Evolutionary conservation across 2,329 filamentous ascomycete genomes (phyloP), one percentile per base, ranked within the genome.

Genomic region (Hypoxylon sp.): DNA sequence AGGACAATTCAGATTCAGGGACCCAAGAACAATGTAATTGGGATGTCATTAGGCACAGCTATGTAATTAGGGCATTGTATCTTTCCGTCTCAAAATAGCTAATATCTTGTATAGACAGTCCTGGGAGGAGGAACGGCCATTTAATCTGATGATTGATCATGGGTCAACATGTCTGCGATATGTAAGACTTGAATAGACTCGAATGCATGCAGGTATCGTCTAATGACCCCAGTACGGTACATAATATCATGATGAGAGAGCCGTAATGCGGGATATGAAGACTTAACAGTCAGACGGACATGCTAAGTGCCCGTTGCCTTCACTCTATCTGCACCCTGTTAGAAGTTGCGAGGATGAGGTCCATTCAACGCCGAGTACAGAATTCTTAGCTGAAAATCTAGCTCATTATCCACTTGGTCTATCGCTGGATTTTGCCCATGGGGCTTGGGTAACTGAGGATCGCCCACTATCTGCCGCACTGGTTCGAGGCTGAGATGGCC

Each of bases 401-500:
- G 9, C 46, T 50, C 9, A 19, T 33, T 65, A 77, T 48, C 75
- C 74, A 53, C 74, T 75, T 17, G 75, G 74, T 19, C 74, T 71
- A 35, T 78, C 74, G 22, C 75, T 76, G 17, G 75, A 73, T 59
- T 57, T 74, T 35, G 73, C 29, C 75, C 75, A 78, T 35, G 76
- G 75, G 6, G 75, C 75, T 57, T 70, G 63, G 24, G 69, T 69
- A n/a, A 50, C 46, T 22, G 52, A 47, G 24, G 69, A 66, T 19
- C 69, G 67, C 29, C 29, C 29, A 24, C 62, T 63, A 39, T 64
- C 63, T 52, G 66, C 58, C 11, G 63, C 62, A 48, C 63, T 65
- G 14, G 62, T 10, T 39, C 71, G 69, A 54, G 67, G 66, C 35
- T 73, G 73, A 13, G 69, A 68, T 37, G 71, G 67, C 35, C 71